phyloP scores from a whole-genome alignment of 768 basidiomycete species.

The Termitomyces sp. region DNA sequence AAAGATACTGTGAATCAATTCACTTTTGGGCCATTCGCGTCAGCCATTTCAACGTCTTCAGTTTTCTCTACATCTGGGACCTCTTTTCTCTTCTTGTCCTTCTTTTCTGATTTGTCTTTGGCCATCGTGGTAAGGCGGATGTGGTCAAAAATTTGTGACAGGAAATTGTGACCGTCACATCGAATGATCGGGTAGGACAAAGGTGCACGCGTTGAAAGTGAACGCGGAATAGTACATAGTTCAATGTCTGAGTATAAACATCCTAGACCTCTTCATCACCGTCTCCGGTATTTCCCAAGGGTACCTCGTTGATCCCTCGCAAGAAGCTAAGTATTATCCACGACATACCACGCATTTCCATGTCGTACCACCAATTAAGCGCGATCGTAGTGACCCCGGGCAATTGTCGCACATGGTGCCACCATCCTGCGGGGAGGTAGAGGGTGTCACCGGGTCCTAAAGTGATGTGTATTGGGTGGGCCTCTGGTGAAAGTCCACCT shows the following conservation, averaged over 20 bases:
- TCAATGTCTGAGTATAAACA: background rate
- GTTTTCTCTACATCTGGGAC: conserved; percentile 32
- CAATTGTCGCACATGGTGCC: conserved; percentile 80
- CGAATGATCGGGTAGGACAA: background rate
- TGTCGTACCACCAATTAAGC: conserved; percentile 88
- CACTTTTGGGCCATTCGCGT: conserved; percentile 27
- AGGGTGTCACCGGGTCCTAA: conserved; percentile 71
- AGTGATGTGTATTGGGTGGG: conserved; percentile 62
- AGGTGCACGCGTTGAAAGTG: too few relatives aligned
- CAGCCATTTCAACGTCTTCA: conserved; percentile 47
- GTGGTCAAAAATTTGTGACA: conserved; percentile 14
- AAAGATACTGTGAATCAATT: conserved; percentile 3
- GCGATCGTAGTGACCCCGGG: conserved; percentile 56
- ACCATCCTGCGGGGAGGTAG: conserved; percentile 93
- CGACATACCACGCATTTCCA: conserved; percentile 62
- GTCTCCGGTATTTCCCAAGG: conserved; percentile 25
- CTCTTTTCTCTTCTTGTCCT: conserved; percentile 63
- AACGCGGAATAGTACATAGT: too few relatives aligned
- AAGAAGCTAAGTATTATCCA: conserved; percentile 69
- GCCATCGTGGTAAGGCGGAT: conserved; percentile 34
- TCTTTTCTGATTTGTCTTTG: conserved; percentile 75
- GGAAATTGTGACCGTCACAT: conserved; percentile 8
- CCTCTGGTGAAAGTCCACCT: conserved; percentile 39
- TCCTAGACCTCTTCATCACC: background rate
- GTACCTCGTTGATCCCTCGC: conserved; percentile 35